These are phyloP conservation scores for Talaromyces sp. DNA, from an alignment of 2,329 filamentous ascomycete genomes.

Conservation along the genomic window DNA sequence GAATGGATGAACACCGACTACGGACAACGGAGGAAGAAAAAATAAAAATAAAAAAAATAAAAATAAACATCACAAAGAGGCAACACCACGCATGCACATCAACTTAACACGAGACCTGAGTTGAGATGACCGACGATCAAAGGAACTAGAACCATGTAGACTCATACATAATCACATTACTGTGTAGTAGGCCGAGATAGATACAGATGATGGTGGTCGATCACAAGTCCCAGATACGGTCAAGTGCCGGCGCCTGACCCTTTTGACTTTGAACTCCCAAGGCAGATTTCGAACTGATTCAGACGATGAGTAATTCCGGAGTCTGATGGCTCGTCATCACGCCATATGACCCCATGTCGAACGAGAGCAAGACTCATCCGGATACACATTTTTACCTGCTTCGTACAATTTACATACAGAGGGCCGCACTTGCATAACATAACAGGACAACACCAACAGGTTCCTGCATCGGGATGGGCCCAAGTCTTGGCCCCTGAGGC, in stretches of 20 bases:
- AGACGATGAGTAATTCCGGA: background rate
- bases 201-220: background rate
- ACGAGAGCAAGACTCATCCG: background rate
- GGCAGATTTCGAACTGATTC: background rate
- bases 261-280: background rate
- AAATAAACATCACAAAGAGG: background rate
- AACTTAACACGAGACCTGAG: background rate
- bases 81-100: background rate
- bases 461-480: conserved; percentile 2
- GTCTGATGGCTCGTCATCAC: background rate
- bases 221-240: background rate
- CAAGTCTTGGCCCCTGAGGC: conserved; percentile 1
- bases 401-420: background rate
- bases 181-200: background rate
- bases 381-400: background rate
- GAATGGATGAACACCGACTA: background rate
- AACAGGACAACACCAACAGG: background rate
- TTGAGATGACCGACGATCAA: conserved; percentile 6
- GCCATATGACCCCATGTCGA: background rate
- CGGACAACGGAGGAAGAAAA: background rate
- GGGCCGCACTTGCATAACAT: background rate
- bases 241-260: background rate
- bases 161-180: background rate
- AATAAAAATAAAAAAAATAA: background rate
- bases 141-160: conserved; percentile 8